Evolutionary conservation across 495 filamentous ascomycete species (phyloP).

Genomic region (Xylaria scruposa): DNA sequence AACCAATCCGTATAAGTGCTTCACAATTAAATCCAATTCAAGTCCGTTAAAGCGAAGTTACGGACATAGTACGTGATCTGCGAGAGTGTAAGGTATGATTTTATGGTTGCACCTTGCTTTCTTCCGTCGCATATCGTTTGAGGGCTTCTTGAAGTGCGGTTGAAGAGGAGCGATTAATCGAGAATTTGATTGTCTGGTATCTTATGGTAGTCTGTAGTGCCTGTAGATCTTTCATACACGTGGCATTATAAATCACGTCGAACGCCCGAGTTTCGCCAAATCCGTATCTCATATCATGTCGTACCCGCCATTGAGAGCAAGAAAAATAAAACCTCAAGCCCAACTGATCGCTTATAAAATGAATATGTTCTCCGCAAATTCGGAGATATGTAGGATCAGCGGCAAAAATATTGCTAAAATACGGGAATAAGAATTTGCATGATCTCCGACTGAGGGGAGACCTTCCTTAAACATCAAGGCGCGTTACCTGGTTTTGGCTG

Average conservation of each 20-base stretch:
- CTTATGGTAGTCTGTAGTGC: neutral
- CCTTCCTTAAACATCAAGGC: neutral
- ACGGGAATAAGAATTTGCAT: neutral
- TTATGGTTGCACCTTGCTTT: neutral
- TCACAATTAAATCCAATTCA: neutral
- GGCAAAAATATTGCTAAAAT: neutral
- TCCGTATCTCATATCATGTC: neutral
- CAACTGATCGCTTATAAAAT: neutral
- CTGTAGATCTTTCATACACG: neutral
- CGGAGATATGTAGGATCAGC: neutral
- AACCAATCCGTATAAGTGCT: neutral
- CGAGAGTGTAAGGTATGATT: neutral
- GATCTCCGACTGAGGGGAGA: neutral
- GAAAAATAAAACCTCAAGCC: too few relatives aligned
- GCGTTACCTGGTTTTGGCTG: constrained; percentile 19
- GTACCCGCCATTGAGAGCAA: neutral
- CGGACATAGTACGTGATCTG: neutral
- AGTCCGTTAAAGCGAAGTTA: neutral
- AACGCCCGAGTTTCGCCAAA: neutral
- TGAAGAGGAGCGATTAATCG: neutral
- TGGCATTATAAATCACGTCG: neutral
- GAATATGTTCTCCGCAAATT: neutral
- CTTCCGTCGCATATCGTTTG: neutral
- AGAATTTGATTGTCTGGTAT: neutral
- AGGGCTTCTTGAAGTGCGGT: neutral